These are phyloP conservation scores for Mortierella sp. DNA, from an alignment of 371 early-diverging fungal genomes.

Conservation along the genomic window DNA sequence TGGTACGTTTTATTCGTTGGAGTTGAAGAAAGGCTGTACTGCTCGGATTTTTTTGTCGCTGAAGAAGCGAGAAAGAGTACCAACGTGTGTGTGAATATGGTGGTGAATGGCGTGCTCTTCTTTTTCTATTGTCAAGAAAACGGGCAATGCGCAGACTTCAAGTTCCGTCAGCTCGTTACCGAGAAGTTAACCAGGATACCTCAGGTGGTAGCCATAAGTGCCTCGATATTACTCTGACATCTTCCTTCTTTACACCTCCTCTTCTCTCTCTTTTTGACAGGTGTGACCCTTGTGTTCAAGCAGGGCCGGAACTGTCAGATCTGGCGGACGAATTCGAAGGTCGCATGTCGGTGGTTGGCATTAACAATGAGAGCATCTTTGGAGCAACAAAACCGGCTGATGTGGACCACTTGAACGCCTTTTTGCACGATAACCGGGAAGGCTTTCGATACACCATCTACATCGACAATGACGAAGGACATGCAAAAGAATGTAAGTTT, in stretches of 20 bases:
- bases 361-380: constrained; percentile 57
- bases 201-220: background rate
- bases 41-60: background rate
- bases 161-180: background rate
- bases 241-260: background rate
- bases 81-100: background rate
- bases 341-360: constrained; percentile 40
- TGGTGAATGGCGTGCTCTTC: constrained; percentile 1
- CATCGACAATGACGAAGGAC: constrained; percentile 42
- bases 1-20: constrained; percentile 44
- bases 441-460: constrained; percentile 48
- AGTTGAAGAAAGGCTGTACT: too few species aligned
- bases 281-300: constrained; percentile 51
- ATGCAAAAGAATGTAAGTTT: constrained; percentile 50
- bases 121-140: background rate
- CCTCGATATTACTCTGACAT: background rate
- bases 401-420: constrained; percentile 19
- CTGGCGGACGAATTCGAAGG: constrained; percentile 41
- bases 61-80: background rate
- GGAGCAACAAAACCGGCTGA: constrained; percentile 33
- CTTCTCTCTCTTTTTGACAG: constrained; percentile 6
- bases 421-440: constrained; percentile 31
- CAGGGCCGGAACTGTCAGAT: constrained; percentile 50
- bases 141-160: background rate
- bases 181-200: background rate